These are phyloP conservation scores for Allium cepa DNA, from an alignment of 106 monocot species.

Conservation along the genomic window DNA sequence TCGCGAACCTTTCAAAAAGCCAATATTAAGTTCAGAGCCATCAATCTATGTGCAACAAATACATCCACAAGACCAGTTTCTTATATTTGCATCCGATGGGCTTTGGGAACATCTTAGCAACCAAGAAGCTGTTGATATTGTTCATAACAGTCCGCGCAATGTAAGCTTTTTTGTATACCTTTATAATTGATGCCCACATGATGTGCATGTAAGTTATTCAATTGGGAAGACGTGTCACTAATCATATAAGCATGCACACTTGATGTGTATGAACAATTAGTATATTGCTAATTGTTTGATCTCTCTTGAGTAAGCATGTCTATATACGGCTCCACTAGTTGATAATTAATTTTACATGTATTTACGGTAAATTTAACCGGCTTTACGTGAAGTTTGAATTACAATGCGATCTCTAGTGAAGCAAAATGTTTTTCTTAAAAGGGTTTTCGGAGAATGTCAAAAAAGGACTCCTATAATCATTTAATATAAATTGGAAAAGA, in stretches of 20 bases:
- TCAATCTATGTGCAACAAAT: slow-evolving; percentile 17
- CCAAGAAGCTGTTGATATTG: slow-evolving; percentile 25
- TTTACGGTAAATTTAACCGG: too few relatives aligned
- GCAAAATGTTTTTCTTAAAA: too few relatives aligned
- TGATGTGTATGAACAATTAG: background rate
- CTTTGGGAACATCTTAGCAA: slow-evolving; percentile 29
- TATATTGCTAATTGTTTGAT: background rate
- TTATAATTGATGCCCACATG: background rate
- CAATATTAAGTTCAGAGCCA: slow-evolving; percentile 25
- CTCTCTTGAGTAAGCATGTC: too few relatives aligned
- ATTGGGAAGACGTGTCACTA: background rate
- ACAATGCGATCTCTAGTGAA: too few relatives aligned
- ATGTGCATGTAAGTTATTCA: background rate
- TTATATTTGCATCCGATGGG: slow-evolving; percentile 31
- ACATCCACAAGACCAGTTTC: slow-evolving; percentile 21
- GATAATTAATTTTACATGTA: too few relatives aligned
- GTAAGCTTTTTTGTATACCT: slow-evolving; percentile 6
- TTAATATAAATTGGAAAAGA: too few relatives aligned
- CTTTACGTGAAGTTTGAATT: too few relatives aligned
- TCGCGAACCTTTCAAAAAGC: slow-evolving; percentile 16
- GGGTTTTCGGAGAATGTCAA: too few relatives aligned
- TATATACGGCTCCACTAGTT: too few relatives aligned
- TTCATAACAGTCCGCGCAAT: slow-evolving; percentile 12
- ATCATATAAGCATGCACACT: background rate
- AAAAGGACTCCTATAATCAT: too few relatives aligned